A percentile compares a stretch with the other conserved stretches of the same genome.
These are phyloP conservation scores for Sporothrix humicola DNA, from an alignment of 2,329 filamentous ascomycete species.

Conservation along the genomic window DNA sequence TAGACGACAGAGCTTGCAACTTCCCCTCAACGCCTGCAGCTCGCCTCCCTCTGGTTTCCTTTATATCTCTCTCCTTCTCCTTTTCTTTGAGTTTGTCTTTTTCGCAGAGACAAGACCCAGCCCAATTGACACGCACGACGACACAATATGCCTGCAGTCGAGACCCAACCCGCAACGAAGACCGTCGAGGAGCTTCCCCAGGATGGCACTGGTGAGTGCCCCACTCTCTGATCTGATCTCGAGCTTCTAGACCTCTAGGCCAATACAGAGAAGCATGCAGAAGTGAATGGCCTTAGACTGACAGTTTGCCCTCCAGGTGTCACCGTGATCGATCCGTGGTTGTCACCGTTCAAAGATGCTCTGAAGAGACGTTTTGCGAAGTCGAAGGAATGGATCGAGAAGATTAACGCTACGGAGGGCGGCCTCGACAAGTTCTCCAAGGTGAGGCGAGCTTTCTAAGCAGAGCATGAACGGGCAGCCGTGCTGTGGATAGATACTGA, in stretches of 20 bases:
- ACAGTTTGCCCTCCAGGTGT: conserved; percentile 65
- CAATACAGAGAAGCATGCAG: not conserved
- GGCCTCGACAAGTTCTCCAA: conserved; percentile 90
- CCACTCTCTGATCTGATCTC: conserved; percentile 27
- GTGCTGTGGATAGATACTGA: not conserved
- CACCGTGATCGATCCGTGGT: conserved; percentile 84
- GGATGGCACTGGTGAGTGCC: conserved; percentile 37
- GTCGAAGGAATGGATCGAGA: conserved; percentile 85
- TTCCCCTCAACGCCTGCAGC: conserved; percentile 27
- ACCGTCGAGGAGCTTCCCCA: conserved; percentile 34
- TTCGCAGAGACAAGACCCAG: not conserved
- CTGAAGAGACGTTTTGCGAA: conserved; percentile 78
- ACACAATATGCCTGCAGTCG: conserved; percentile 26
- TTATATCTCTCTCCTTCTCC: not conserved
- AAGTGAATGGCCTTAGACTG: not conserved
- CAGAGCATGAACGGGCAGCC: not conserved
- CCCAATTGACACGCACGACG: conserved; percentile 10
- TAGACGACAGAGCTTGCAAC: conserved; percentile 28
- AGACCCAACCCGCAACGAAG: conserved; percentile 17
- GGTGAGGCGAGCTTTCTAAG: conserved; percentile 52
- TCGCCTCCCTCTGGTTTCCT: conserved; percentile 16
- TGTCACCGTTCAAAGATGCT: conserved; percentile 80
- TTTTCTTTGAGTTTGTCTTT: not conserved
- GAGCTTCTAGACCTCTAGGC: conserved; percentile 2
- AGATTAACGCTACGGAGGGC: conserved; percentile 81